Evolutionary conservation across 176 grass and related monocot genomes (phyloP), one percentile per base, ranked within the genome.

Genomic region (Puya raimondii): DNA sequence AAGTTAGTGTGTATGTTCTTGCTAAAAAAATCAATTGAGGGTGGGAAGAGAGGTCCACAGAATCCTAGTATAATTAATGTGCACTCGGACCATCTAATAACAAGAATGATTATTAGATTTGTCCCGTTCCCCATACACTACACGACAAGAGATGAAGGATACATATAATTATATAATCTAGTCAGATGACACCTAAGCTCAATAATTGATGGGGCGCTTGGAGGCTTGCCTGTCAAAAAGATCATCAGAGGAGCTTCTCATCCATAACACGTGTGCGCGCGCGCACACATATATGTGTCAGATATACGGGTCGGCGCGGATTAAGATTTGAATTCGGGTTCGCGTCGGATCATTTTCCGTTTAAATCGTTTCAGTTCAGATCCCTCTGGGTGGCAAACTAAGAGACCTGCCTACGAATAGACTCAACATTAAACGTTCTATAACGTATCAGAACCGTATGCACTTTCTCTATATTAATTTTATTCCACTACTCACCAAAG

Each of bases 121-220:
- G 18, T 23, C 20, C 58, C 58, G 23, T 4, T 33, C 58, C 58
- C 58, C 58, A 63, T 63, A 22, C 7, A 63, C 4, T 23, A 63
- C 18, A 21, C 17, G 58, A 63, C 58, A 26, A 26, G 23, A 63
- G 58, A 11, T n/a, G 23, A 11, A 63, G 58, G 23, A 21, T n/a
- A 22, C 20, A 22, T 23, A 22, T 23, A 16, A 22, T 23, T 22
- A 63, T 14, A 11, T 63, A 22, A 22, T 63, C 58, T 11, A n/a
- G 20, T 63, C 18, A 63, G 58, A 63, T 11, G 58, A 63, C 58
- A 63, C 58, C 58, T 63, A 63, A 22, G 58, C 58, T 22, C 58
- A 63, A 63, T 63, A 22, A 63, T 63, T 63, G 58, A 63, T 63
- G n/a, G 58, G 7, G 15, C 23, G 18, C 23, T 63, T 63, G 58